phyloP scores from a whole-genome alignment of 2,329 filamentous ascomycete genomes.

The Colletotrichum aenigma region DNA sequence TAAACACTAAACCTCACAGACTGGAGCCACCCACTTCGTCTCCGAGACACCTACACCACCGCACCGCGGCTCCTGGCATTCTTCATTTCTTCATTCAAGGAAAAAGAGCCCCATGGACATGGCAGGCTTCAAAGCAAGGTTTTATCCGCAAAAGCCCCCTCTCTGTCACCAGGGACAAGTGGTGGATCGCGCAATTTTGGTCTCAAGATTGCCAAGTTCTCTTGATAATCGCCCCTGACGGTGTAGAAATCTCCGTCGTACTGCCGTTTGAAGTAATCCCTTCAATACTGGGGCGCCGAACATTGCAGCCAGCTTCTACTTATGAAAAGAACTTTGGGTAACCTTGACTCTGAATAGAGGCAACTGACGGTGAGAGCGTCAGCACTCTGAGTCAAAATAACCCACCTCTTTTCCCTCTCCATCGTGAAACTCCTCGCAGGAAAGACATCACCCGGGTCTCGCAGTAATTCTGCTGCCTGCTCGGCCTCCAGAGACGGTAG shows the following conservation, averaged over 20 bases:
- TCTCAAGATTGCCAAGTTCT: not conserved
- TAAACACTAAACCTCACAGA: constrained; percentile 10
- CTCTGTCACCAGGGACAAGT: too few relatives aligned
- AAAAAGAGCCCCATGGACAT: not conserved
- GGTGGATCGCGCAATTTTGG: not conserved
- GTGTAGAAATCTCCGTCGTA: rapidly evolving
- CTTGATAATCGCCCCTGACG: not conserved
- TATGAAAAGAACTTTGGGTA: not conserved
- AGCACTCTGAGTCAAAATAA: not conserved
- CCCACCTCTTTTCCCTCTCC: not conserved
- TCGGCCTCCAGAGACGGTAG: not conserved
- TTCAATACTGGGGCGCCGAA: not conserved
- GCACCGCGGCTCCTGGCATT: not conserved
- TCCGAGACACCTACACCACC: not conserved
- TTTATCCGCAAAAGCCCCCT: not conserved
- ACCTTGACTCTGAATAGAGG: not conserved
- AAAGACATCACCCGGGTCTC: not conserved
- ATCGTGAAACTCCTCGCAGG: not conserved
- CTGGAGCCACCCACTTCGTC: constrained; percentile 1
- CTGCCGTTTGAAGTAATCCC: not conserved
- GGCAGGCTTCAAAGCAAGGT: not conserved
- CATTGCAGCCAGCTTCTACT: not conserved
- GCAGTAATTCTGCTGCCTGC: constrained; percentile 13
- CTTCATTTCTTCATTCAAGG: not conserved
- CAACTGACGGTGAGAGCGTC: not conserved